Conservation (phyloP, 2,329 filamentous ascomycete genomes). For the Epichloe gansuensis region DNA sequence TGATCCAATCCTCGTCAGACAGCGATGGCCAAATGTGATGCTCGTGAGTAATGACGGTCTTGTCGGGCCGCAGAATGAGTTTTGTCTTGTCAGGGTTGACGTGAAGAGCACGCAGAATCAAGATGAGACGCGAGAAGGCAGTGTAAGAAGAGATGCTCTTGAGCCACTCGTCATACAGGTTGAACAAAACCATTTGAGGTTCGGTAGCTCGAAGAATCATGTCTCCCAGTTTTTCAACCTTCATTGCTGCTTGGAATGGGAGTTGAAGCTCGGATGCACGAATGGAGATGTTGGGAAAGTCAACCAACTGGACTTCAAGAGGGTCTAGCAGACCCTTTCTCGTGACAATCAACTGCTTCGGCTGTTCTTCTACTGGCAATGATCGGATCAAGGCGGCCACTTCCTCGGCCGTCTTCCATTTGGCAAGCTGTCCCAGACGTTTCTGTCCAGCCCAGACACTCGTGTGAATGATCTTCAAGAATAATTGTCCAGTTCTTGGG, state of each 20-base stretch:
- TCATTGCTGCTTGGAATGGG: slow-evolving; percentile 99
- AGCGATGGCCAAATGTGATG: slow-evolving; percentile 97
- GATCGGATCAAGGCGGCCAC: slow-evolving; percentile 94
- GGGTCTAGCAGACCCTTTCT: slow-evolving; percentile 94
- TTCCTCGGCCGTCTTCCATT: slow-evolving; percentile 99
- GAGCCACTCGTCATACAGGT: slow-evolving; percentile 96
- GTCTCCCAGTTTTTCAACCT: slow-evolving; percentile 96
- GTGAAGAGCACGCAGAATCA: slow-evolving; percentile 88
- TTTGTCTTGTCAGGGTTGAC: slow-evolving; percentile 99
- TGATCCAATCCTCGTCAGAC: slow-evolving; percentile 95
- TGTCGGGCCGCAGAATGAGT: slow-evolving; percentile 84
- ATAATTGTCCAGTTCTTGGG: slow-evolving; percentile 91
- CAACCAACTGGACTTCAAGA: slow-evolving; percentile 88
- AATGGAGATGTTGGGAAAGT: slow-evolving; percentile 98
- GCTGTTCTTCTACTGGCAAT: slow-evolving; percentile 91
- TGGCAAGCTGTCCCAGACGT: slow-evolving; percentile 92
- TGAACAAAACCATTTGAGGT: slow-evolving; percentile 99
- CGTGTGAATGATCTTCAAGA: slow-evolving; percentile 98
- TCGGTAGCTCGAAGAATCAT: slow-evolving; percentile 97
- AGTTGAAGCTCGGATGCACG: slow-evolving; percentile 92
- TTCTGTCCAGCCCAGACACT: slow-evolving; percentile 99
- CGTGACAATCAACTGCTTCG: slow-evolving; percentile 96
- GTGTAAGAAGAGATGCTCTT: slow-evolving; percentile 98
- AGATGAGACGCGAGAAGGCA: slow-evolving; percentile 85
- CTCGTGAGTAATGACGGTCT: slow-evolving; percentile 95